Evolutionary conservation across 2,329 filamentous ascomycete species (phyloP).

Genomic region (Cercospora sp.): DNA sequence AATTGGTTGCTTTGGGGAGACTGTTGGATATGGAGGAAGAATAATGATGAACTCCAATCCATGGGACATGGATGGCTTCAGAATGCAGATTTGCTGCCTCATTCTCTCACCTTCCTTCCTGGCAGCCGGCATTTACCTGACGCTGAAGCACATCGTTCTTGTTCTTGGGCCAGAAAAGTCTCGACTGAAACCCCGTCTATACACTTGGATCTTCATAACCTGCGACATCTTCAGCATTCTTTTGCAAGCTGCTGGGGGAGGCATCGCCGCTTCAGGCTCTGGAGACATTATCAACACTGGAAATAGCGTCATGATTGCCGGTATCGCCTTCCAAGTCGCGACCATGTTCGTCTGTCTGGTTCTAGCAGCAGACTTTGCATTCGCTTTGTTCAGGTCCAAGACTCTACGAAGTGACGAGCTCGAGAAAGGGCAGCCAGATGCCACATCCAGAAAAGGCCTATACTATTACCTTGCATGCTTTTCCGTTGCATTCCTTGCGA

Average conservation of each 20-base stretch:
- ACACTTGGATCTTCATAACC: constrained; percentile 54
- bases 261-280: constrained; percentile 43
- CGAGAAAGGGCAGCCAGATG: constrained; percentile 32
- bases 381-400: constrained; percentile 22
- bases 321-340: constrained; percentile 48
- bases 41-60: constrained; percentile 47
- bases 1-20: constrained; percentile 46
- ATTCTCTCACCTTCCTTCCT: constrained; percentile 49
- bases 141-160: constrained; percentile 50
- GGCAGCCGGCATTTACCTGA: constrained; percentile 51
- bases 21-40: constrained; percentile 47
- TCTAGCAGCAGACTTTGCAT: constrained; percentile 45
- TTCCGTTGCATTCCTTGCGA: constrained; percentile 58
- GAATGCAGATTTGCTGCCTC: constrained; percentile 48
- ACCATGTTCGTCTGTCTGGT: constrained; percentile 48
- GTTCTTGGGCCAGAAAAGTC: constrained; percentile 47
- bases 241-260: constrained; percentile 49
- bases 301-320: constrained; percentile 50
- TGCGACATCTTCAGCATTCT: constrained; percentile 51
- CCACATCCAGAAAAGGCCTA: constrained; percentile 6
- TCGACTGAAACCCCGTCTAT: constrained; percentile 45
- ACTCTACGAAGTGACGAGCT: constrained; percentile 31
- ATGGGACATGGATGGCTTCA: constrained; percentile 44
- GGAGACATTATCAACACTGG: constrained; percentile 42
- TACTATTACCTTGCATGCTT: constrained; percentile 56